Percentiles rank a stretch among this genome's conserved stretches.
Conservation (phyloP, 345 rosid genomes). For the Sisymbrium irio region DNA sequence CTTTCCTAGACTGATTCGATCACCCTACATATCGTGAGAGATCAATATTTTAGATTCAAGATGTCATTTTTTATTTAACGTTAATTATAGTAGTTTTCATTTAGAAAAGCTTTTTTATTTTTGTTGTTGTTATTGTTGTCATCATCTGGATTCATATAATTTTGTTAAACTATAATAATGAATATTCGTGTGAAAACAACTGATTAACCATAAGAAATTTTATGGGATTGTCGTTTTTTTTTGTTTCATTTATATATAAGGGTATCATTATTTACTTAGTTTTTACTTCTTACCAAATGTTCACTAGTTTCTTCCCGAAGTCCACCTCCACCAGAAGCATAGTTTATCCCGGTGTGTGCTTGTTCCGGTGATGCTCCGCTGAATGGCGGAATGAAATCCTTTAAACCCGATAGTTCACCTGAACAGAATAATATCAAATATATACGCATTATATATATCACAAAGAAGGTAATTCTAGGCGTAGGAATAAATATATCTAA, state of each 20-base stretch:
- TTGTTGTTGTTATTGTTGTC: background rate
- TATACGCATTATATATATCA: background rate
- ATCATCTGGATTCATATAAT: background rate
- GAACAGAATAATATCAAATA: background rate
- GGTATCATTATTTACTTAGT: background rate
- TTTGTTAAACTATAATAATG: background rate
- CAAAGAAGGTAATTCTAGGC: background rate
- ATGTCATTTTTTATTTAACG: background rate
- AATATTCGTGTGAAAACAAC: background rate
- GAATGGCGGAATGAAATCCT: conserved; percentile 42
- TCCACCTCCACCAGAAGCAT: conserved; percentile 43
- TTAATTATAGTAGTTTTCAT: background rate
- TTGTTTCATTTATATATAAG: background rate
- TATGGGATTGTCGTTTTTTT: background rate
- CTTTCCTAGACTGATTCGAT: conserved; percentile 30
- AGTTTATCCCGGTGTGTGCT: conserved; percentile 43
- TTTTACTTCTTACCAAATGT: conserved; percentile 29
- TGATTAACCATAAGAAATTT: background rate
- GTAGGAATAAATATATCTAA: background rate
- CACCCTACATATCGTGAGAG: conserved; percentile 41
- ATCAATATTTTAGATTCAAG: background rate
- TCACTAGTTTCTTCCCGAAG: conserved; percentile 29
- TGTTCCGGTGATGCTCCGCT: conserved; percentile 3
- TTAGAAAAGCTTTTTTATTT: background rate
- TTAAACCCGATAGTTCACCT: conserved; percentile 51